Conservation (phyloP, 2,329 filamentous ascomycete species). For the Mycosphaerella sp. region DNA sequence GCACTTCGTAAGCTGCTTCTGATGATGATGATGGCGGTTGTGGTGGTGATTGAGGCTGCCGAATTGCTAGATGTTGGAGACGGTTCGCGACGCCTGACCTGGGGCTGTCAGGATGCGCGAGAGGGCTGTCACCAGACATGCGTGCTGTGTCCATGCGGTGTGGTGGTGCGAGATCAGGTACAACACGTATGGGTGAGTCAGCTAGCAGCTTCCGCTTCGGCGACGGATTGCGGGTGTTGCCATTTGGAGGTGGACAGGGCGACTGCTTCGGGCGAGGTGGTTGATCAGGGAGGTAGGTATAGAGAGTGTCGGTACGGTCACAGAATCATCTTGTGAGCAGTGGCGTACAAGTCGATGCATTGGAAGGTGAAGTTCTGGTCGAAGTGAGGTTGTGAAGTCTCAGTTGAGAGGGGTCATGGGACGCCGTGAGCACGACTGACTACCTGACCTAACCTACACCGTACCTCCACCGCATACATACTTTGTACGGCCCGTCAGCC, state of each 20-base stretch:
- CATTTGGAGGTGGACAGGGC: conserved; percentile 16
- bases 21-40: neutral
- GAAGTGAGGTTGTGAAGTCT: conserved; percentile 10
- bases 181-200: neutral
- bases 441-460: no score
- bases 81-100: conserved; percentile 27
- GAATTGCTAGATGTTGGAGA: conserved; percentile 22
- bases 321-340: conserved; percentile 13
- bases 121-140: neutral
- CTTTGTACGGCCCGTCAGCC: neutral
- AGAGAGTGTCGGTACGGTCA: conserved; percentile 22
- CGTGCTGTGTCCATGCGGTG: conserved; percentile 13
- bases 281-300: conserved; percentile 9
- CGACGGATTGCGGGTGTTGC: conserved; percentile 10
- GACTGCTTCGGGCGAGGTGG: conserved; percentile 3
- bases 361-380: neutral
- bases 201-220: conserved; percentile 23
- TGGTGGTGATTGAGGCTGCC: neutral
- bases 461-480: neutral
- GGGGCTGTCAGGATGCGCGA: conserved; percentile 24
- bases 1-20: neutral
- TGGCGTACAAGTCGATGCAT: neutral
- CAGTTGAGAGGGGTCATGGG: no score
- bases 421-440: no score
- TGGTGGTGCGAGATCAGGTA: neutral